Percentiles rank a stretch among this genome's conserved stretches.
phyloP scores from a whole-genome alignment of 2,329 filamentous ascomycete species.

The Sporothrix dimorphospora region DNA sequence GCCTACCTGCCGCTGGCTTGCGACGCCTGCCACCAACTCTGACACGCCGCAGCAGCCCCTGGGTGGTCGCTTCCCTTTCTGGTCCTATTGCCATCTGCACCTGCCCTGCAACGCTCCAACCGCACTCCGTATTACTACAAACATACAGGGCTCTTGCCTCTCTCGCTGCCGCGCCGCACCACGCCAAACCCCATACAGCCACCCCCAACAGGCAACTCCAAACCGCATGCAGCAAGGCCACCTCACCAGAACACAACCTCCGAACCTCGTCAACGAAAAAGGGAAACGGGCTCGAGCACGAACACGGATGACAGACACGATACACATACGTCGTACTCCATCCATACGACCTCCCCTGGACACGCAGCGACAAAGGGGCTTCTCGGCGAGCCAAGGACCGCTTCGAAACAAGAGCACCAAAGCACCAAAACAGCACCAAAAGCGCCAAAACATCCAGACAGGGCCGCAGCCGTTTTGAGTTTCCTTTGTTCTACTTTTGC shows the following conservation, averaged over 20 bases:
- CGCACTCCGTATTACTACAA: neutral
- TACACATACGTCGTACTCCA: neutral
- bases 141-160: neutral
- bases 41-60: conserved; percentile 23
- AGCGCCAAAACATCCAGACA: too few relatives aligned
- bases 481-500: conserved; percentile 14
- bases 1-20: conserved; percentile 17
- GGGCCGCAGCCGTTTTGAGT: conserved; percentile 1
- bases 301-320: neutral
- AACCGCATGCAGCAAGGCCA: conserved; percentile 22
- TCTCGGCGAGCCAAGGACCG: conserved; percentile 24
- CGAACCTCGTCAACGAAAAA: neutral
- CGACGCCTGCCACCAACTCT: conserved; percentile 22
- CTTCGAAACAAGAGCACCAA: conserved; percentile 23
- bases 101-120: conserved; percentile 1
- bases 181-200: conserved; percentile 20
- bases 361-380: conserved; percentile 2
- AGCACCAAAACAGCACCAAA: conserved; percentile 2
- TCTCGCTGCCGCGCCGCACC: neutral
- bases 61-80: conserved; percentile 20
- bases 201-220: conserved; percentile 2
- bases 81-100: neutral
- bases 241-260: conserved; percentile 18
- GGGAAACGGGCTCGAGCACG: neutral
- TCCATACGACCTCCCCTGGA: conserved; percentile 1